phyloP scores from a whole-genome alignment of 345 rosid species.

The Odontarrhena argentea region DNA sequence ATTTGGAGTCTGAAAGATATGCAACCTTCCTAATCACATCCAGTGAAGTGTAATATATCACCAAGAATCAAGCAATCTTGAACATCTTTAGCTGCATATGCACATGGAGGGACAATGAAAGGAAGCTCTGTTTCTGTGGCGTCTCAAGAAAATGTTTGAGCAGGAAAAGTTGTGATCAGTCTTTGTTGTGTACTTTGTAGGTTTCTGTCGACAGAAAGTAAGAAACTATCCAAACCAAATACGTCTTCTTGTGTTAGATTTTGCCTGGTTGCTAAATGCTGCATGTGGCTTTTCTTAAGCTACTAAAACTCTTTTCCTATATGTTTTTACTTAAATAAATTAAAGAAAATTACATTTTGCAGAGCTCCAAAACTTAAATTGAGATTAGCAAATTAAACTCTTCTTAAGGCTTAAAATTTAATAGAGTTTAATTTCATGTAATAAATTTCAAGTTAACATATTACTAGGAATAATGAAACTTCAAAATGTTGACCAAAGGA shows the following conservation, averaged over 20 bases:
- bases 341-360: not conserved
- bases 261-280: conserved; percentile 31
- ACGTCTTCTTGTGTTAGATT: conserved; percentile 20
- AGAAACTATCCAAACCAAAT: conserved; percentile 20
- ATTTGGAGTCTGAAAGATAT: not conserved
- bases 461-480: not conserved
- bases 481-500: conserved; percentile 5
- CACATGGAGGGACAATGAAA: conserved; percentile 3
- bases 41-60: conserved; percentile 22
- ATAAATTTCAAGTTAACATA: no score
- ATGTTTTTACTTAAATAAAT: no score
- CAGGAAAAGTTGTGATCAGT: not conserved
- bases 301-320: conserved; percentile 23
- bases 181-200: conserved; percentile 16
- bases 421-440: no score
- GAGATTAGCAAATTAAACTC: no score
- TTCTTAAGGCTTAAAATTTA: no score
- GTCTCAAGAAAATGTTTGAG: conserved; percentile 3
- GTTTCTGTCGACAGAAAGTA: conserved; percentile 17
- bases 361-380: no score
- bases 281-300: conserved; percentile 36
- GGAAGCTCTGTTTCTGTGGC: not conserved
- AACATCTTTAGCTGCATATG: conserved; percentile 3
- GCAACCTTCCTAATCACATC: not conserved
- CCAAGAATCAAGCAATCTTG: conserved; percentile 16